Evolutionary conservation across 2,329 filamentous ascomycete species (phyloP).

Genomic region (Penicillium sp.): DNA sequence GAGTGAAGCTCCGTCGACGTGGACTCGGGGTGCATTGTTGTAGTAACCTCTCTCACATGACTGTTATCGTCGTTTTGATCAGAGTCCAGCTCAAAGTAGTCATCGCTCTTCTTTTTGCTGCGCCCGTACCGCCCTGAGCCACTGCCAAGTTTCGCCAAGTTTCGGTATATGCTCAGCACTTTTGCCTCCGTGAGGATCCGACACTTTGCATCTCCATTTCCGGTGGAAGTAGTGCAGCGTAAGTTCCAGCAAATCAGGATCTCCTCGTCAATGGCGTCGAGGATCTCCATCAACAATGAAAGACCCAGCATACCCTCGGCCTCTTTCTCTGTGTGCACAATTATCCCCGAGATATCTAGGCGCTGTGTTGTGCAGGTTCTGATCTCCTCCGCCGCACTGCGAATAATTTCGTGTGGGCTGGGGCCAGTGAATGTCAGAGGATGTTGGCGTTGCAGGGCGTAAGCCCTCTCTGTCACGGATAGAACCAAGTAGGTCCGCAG

Average conservation of each 20-base stretch:
- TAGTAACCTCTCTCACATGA: neutral
- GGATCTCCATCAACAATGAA: conserved; percentile 50
- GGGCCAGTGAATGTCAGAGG: conserved; percentile 49
- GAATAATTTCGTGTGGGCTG: conserved; percentile 46
- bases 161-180: conserved; percentile 45
- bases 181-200: conserved; percentile 71
- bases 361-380: conserved; percentile 4
- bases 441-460: conserved; percentile 41
- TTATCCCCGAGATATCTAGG: conserved; percentile 40
- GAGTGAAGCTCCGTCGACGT: neutral
- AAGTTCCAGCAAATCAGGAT: conserved; percentile 51
- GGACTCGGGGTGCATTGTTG: neutral
- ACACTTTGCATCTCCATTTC: conserved; percentile 56
- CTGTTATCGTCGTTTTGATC: conserved; percentile 20
- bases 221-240: conserved; percentile 62
- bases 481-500: conserved; percentile 44
- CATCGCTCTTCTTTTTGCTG: conserved; percentile 26
- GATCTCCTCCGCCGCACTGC: conserved; percentile 40
- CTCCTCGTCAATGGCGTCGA: conserved; percentile 50
- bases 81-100: conserved; percentile 43
- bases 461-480: conserved; percentile 41
- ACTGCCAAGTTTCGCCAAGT: conserved; percentile 37
- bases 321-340: conserved; percentile 51
- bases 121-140: conserved; percentile 38
- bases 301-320: conserved; percentile 50